Conservation (phyloP, 164 flowering plant genomes). For the Vitis labrusca region DNA sequence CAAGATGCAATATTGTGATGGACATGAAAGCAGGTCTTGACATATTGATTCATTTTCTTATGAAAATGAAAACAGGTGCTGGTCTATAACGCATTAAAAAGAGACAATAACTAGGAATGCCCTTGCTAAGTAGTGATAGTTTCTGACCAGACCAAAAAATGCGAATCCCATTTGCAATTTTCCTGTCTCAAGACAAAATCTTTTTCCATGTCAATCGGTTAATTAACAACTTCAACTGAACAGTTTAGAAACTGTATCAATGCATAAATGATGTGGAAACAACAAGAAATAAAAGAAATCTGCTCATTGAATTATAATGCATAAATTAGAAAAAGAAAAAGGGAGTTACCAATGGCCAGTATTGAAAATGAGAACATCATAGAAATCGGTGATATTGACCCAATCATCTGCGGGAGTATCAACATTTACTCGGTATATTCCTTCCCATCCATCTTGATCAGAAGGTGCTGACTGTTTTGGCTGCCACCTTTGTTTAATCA, state of each 20-base stretch:
- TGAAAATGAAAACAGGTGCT: too few relatives aligned
- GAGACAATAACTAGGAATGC: too few relatives aligned
- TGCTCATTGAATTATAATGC: not conserved
- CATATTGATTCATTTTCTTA: too few relatives aligned
- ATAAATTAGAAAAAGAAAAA: conserved; percentile 6
- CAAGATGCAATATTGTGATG: too few relatives aligned
- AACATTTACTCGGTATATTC: conserved; percentile 76
- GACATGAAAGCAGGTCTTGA: too few relatives aligned
- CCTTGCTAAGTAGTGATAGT: too few relatives aligned
- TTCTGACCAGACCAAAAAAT: too few relatives aligned
- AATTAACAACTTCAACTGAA: not conserved
- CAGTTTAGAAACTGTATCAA: not conserved
- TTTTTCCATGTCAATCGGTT: not conserved
- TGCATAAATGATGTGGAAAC: not conserved
- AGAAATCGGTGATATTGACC: conserved; percentile 66
- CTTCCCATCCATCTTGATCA: conserved; percentile 51
- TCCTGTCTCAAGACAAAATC: too few relatives aligned
- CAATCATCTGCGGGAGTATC: conserved; percentile 94
- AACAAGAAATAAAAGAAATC: not conserved
- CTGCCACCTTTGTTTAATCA: conserved; percentile 87
- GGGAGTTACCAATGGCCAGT: conserved; percentile 89
- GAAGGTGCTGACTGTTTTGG: conserved; percentile 38
- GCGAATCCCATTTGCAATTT: too few relatives aligned
- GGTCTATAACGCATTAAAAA: too few relatives aligned
- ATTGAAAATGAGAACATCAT: conserved; percentile 87